A percentile compares a stretch with the other conserved stretches of the same genome.
Evolutionary conservation across 202 grass and related monocot species (phyloP).

Genomic region (Dendrocalamus latiflorus): DNA sequence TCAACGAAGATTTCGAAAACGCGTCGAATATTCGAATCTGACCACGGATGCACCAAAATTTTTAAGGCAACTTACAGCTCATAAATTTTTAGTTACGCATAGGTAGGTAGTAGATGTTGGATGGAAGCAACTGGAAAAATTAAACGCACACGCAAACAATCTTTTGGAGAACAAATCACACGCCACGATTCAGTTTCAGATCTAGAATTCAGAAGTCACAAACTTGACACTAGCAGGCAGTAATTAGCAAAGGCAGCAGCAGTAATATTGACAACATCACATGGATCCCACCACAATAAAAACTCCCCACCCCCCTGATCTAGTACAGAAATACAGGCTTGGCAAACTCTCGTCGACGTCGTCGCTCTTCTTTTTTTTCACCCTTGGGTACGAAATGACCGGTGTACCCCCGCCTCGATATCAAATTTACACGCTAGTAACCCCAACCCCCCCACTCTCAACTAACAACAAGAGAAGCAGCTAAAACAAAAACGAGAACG

Average conservation of each 20-base stretch:
- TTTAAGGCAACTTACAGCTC: not conserved
- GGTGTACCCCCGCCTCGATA: conserved; percentile 12
- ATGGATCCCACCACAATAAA: not conserved
- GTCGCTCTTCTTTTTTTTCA: no score
- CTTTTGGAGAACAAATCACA: not conserved
- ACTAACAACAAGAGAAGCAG: no score
- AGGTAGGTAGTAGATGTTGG: not conserved
- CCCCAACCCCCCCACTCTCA: no score
- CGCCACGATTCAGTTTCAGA: not conserved
- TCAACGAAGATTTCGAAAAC: no score
- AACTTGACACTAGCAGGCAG: not conserved
- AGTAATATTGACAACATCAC: not conserved
- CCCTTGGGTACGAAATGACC: conserved; percentile 3
- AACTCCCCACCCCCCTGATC: not conserved
- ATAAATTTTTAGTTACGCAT: not conserved
- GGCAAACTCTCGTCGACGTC: not conserved
- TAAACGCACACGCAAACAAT: not conserved
- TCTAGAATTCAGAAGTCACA: not conserved
- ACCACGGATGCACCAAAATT: not conserved
- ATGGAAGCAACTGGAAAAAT: not conserved
- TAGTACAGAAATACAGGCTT: conserved; percentile 1
- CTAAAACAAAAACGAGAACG: not conserved
- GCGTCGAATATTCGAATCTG: not conserved
- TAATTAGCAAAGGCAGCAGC: not conserved
- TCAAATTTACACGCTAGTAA: no score